Conservation (phyloP, 169 alveolate species). For the Cytauxzoon felis region DNA sequence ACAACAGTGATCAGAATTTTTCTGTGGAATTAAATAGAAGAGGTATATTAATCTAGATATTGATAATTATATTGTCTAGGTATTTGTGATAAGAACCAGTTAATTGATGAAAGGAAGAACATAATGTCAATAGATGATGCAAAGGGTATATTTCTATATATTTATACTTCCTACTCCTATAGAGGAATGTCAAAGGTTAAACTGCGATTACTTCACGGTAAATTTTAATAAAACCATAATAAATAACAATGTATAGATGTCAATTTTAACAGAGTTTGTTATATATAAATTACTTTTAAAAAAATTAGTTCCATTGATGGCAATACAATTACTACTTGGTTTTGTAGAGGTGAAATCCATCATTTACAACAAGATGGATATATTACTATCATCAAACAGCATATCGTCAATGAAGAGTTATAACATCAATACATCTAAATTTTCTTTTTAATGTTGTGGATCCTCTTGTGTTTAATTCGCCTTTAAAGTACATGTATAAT, state of each 20-base stretch:
- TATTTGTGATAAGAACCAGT: slow-evolving; percentile 32
- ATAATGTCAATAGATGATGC: slow-evolving; percentile 30
- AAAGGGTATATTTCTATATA: slow-evolving; percentile 9
- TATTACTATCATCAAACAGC: background rate
- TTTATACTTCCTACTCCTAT: background rate
- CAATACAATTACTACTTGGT: no score
- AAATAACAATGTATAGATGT: background rate
- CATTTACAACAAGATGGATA: no score
- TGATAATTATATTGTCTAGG: slow-evolving; percentile 3
- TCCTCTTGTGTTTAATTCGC: background rate
- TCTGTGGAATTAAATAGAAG: slow-evolving; percentile 5
- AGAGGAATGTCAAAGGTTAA: slow-evolving; percentile 50
- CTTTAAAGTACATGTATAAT: no score
- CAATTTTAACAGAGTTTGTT: background rate
- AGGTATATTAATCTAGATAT: slow-evolving; percentile 3
- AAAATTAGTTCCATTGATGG: background rate
- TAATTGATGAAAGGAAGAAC: slow-evolving; percentile 15
- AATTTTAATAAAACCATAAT: background rate
- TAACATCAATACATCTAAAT: background rate
- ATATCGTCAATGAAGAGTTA: background rate
- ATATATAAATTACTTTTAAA: background rate
- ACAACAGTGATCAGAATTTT: background rate
- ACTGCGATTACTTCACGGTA: slow-evolving; percentile 58
- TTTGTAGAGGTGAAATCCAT: no score
- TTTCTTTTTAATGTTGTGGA: background rate